Base-by-base conservation (phyloP, 179 eudicot species). In the Kewa caespitosa region DNA sequence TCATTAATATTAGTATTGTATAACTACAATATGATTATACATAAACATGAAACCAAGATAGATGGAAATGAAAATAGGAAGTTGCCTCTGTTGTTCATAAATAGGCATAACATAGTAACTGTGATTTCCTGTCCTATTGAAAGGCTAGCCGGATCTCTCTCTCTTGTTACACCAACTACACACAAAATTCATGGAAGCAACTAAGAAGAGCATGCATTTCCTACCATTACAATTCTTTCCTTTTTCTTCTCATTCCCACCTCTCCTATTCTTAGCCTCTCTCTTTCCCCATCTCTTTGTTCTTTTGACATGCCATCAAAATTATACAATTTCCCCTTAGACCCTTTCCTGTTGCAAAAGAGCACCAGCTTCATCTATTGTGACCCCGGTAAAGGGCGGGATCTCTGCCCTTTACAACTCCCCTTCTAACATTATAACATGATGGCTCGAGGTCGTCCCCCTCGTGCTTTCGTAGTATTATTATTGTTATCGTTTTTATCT, bases 341-440 rank as follows among this genome's bases (percentile, higher is more conserved):
- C 73, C 67, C 22, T 61, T n/a, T 64, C 68, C 23, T 71, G 48
- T 67, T 67, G 52, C 78, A 74, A 64, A 70, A 76, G 43, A 67
- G 43, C 43, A 70, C 42, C 32, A 63, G 67, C 36, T 76, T 14
- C 55, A 55, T 70, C 79, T 23, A 78, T 33, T 32, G 30, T 79
- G 52, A 46, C 74, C 81, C 75, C 31, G 80, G 88, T 85, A 85
- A 85, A 83, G 87, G 88, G 88, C 84, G 62, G 84, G 70, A 72
- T 52, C 39, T 74, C 83, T 84, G 86, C 86, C 86, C 86, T 83
- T 83, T 83, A 84, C 81, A 80, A 20, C n/a, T 18, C 13, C 7
- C n/a, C n/a, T n/a, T n/a, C n/a, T 23, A 71, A 42, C 30, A 77
- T 77, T 75, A 71, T 69, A 39, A 43, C 31, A 25, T 41, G 48